Percentiles rank a stretch among this genome's conserved stretches.
Evolutionary conservation across 768 basidiomycete species (phyloP).

Genomic region (Auriscalpium orientale): DNA sequence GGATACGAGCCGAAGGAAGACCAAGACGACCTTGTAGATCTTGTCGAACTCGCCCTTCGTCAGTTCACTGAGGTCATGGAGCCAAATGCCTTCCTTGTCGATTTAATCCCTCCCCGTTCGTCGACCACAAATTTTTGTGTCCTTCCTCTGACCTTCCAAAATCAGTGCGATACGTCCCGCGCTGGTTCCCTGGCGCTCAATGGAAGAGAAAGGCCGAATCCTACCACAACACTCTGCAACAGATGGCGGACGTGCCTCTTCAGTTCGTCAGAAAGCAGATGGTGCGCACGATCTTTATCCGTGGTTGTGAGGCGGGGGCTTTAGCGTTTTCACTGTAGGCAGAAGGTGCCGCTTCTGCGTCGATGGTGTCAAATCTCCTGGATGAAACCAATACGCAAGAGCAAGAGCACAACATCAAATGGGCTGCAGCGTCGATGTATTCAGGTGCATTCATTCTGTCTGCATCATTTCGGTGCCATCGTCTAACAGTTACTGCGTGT

Average conservation of each 20-base stretch:
- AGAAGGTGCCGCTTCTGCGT: not conserved
- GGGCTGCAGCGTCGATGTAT: constrained; percentile 1
- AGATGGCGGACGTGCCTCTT: not conserved
- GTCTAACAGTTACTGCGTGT: no score
- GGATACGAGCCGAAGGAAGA: constrained; percentile 15
- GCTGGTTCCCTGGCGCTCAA: constrained; percentile 18
- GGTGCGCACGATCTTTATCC: not conserved
- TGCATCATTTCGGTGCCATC: no score
- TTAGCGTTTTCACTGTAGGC: not conserved
- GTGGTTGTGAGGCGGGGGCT: not conserved
- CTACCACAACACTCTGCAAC: not conserved
- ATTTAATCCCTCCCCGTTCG: not conserved
- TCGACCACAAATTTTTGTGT: not conserved
- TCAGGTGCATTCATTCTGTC: not conserved
- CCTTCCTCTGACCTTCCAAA: not conserved
- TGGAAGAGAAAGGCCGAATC: constrained; percentile 12
- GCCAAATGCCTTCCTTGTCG: constrained; percentile 2
- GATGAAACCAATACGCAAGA: not conserved
- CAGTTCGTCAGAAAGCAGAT: constrained; percentile 1
- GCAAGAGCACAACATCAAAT: constrained; percentile 1
- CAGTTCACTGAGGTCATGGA: not conserved
- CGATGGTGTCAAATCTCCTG: not conserved
- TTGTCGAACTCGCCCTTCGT: constrained; percentile 1
- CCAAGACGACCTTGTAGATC: constrained; percentile 8
- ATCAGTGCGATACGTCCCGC: constrained; percentile 16